phyloP scores from a whole-genome alignment of 768 basidiomycete genomes.

The Lepiota venenata region DNA sequence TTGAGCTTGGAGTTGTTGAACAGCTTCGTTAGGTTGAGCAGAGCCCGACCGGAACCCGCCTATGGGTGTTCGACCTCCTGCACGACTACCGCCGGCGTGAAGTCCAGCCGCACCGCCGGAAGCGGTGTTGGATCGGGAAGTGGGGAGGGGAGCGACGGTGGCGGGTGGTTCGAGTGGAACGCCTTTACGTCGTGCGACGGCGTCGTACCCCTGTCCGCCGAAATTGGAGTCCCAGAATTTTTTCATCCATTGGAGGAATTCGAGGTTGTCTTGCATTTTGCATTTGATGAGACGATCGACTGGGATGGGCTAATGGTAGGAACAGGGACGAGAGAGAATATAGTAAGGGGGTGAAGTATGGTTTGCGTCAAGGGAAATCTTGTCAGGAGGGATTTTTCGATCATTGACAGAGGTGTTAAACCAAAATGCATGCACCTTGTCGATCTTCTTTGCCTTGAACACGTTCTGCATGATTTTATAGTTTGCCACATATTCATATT shows the following conservation, averaged over 20 bases:
- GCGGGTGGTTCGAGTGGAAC: constrained; percentile 74
- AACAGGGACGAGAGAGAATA: too few relatives aligned
- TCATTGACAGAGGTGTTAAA: too few relatives aligned
- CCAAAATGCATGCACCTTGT: too few relatives aligned
- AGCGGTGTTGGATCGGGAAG: constrained; percentile 21
- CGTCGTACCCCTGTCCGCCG: constrained; percentile 83
- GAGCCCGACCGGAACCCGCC: constrained; percentile 65
- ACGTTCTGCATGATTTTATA: constrained; percentile 92
- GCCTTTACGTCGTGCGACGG: constrained; percentile 78
- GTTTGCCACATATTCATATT: constrained; percentile 94
- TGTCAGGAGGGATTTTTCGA: too few relatives aligned
- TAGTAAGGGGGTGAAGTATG: too few relatives aligned
- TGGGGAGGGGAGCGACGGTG: constrained; percentile 66
- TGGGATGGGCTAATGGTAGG: constrained; percentile 96
- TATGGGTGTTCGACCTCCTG: constrained; percentile 73
- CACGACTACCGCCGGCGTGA: constrained; percentile 35
- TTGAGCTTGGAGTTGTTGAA: constrained; percentile 70
- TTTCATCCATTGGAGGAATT: constrained; percentile 97
- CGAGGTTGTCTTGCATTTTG: constrained; percentile 99
- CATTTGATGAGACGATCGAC: constrained; percentile 96
- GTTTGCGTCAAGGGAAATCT: too few relatives aligned
- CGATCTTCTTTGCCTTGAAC: constrained; percentile 92
- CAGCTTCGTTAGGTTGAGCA: constrained; percentile 61
- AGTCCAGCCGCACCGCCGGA: not conserved
- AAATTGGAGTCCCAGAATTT: constrained; percentile 95